phyloP scores from a whole-genome alignment of 768 basidiomycete genomes.

The Boletus reticuloceps region DNA sequence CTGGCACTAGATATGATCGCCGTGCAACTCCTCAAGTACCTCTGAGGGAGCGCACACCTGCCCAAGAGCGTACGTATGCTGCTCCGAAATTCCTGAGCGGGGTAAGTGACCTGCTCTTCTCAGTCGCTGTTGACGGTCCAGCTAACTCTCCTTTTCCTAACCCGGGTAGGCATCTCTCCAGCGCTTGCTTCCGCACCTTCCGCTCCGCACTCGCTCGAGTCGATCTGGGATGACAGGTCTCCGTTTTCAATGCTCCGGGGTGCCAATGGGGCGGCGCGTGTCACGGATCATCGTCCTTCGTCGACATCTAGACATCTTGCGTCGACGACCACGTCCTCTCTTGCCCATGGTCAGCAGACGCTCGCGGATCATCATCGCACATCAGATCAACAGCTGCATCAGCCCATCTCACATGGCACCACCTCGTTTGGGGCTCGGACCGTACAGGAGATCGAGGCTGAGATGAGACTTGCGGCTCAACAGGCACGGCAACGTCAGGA shows the following conservation, averaged over 20 bases:
- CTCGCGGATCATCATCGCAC: constrained; percentile 32
- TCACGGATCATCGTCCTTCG: constrained; percentile 32
- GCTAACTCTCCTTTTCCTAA: constrained; percentile 16
- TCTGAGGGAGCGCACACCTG: constrained; percentile 27
- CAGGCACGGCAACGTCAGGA: constrained; percentile 40
- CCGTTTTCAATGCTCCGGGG: constrained; percentile 67
- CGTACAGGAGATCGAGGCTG: constrained; percentile 79
- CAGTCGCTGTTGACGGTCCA: not conserved
- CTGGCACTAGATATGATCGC: constrained; percentile 11
- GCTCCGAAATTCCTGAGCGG: constrained; percentile 23
- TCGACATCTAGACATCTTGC: constrained; percentile 23
- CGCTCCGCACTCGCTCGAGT: constrained; percentile 54
- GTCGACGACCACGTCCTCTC: constrained; percentile 22
- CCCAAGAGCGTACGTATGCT: constrained; percentile 21
- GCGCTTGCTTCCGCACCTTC: constrained; percentile 31
- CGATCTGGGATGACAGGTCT: constrained; percentile 82
- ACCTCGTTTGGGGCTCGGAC: constrained; percentile 51
- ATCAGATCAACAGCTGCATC: constrained; percentile 39
- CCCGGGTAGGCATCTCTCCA: constrained; percentile 28
- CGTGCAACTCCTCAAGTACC: constrained; percentile 22
- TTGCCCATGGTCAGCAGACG: constrained; percentile 28
- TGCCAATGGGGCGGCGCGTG: constrained; percentile 46
- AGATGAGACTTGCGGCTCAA: constrained; percentile 68
- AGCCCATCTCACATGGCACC: constrained; percentile 32
- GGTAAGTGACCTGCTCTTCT: constrained; percentile 23